Conservation (phyloP, 257 asterid species). For the Solanum paucissectum region DNA sequence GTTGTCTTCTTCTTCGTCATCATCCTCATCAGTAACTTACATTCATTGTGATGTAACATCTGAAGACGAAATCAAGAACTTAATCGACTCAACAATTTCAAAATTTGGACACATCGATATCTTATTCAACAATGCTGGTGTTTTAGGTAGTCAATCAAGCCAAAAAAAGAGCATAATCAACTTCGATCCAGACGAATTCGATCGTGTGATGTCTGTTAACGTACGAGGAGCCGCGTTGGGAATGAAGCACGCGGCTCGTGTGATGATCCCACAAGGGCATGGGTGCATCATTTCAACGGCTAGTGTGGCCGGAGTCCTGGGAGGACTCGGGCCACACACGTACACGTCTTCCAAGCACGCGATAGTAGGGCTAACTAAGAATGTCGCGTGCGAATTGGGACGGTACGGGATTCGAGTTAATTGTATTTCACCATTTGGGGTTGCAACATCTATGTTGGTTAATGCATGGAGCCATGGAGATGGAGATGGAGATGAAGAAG, state of each 20-base stretch:
- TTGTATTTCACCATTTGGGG: slow-evolving; percentile 86
- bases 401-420: slow-evolving; percentile 63
- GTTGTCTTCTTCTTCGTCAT: slow-evolving; percentile 7
- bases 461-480: slow-evolving; percentile 44
- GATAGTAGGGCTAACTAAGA: slow-evolving; percentile 59
- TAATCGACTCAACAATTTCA: slow-evolving; percentile 33
- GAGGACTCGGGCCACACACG: slow-evolving; percentile 75
- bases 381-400: slow-evolving; percentile 74
- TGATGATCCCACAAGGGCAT: slow-evolving; percentile 34
- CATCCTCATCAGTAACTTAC: slow-evolving; percentile 18
- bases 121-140: slow-evolving; percentile 72
- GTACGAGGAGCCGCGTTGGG: slow-evolving; percentile 62
- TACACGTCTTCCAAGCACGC: slow-evolving; percentile 92
- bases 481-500: background rate
- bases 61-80: slow-evolving; percentile 41
- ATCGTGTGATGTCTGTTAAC: slow-evolving; percentile 55
- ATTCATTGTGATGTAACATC: slow-evolving; percentile 54
- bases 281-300: slow-evolving; percentile 71
- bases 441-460: slow-evolving; percentile 78
- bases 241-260: slow-evolving; percentile 80
- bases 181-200: slow-evolving; percentile 60
- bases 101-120: slow-evolving; percentile 43
- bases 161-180: slow-evolving; percentile 55
- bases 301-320: slow-evolving; percentile 65
- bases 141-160: slow-evolving; percentile 54